These are phyloP conservation scores for Coelastrella sp. DNA, from an alignment of 139 green algal genomes.

Conservation along the genomic window DNA sequence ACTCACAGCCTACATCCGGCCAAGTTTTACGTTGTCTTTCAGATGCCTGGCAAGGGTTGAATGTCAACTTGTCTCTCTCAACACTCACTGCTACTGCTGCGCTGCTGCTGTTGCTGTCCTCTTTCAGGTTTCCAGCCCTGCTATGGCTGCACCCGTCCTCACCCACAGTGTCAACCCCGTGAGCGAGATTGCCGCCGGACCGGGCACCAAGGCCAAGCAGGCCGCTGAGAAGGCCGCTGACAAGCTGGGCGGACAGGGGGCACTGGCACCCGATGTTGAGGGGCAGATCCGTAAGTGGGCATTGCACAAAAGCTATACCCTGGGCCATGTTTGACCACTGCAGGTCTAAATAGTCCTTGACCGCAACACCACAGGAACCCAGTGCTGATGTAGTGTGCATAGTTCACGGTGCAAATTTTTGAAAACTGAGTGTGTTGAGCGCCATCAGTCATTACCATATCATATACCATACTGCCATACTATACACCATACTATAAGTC, in stretches of 20 bases:
- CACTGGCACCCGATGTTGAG: not conserved
- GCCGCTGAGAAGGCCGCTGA: not conserved
- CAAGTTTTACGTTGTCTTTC: not conserved
- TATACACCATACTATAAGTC: too few species aligned
- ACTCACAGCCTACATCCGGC: too few species aligned
- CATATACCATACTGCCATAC: too few species aligned
- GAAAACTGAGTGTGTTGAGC: too few species aligned
- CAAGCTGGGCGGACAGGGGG: not conserved
- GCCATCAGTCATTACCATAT: too few species aligned
- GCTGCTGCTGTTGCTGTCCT: not conserved
- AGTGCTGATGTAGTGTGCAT: too few species aligned
- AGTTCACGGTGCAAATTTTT: too few species aligned
- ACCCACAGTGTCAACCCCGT: not conserved
- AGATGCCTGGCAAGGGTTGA: too few species aligned
- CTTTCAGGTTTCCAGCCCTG: not conserved
- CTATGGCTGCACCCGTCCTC: not conserved
- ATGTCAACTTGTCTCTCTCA: too few species aligned
- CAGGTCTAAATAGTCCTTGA: not conserved
- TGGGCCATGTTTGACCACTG: too few species aligned
- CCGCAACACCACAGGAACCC: not conserved
- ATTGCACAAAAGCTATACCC: too few species aligned
- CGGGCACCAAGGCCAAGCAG: not conserved
- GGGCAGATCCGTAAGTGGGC: not conserved
- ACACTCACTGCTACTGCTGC: not conserved
- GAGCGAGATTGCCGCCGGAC: not conserved